Evolutionary conservation across 2,329 filamentous ascomycete genomes (phyloP), one percentile per base, ranked within the genome.

Genomic region (Penicillium sp.): DNA sequence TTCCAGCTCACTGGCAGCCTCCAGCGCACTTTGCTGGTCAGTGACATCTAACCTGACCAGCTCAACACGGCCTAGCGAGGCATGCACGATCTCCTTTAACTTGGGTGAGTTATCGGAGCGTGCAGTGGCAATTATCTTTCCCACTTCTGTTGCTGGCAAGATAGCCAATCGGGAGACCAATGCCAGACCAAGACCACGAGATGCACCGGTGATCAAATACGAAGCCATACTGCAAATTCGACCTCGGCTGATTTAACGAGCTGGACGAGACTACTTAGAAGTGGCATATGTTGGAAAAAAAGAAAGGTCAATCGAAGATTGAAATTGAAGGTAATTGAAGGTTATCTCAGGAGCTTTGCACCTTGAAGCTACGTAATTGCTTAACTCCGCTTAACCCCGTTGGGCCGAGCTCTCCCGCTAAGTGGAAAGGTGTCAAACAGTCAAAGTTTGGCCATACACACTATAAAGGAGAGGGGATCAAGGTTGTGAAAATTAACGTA

Each of bases 81-180:
- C 57, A 26, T 67, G 52, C 11, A 72, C 63, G 2, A 80, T 58
- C 31, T 75, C 64, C 4, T 71, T 59, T 3, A 81, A 58, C n/a
- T 54, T 65, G 1, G 51, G 25, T 1, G 69, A 56, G 11, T 72
- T 66, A 23, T 73, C 65, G 20, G 64, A 64, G 40, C 79, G 75
- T 2, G 73, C 68, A 4, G 74, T 69, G 6, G 78, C 76, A 53
- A 81, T 74, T 49, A 81, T 63, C 12, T 66, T 73, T 47, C 66
- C 62, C 23, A 78, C 73, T 50, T 76, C 59, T 0, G 69, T 58
- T 12, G 52, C 40, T 2, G 75, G 72, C 12, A 71, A 61, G 3
- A 66, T 56, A 6, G 65, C 59, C 7, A 77, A 64, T 20, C 71
- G 67, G 22, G 58, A 52, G 2, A 65, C 60, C 3, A 77, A 56